Base-by-base conservation (phyloP, 441 rosid genomes). In the Raphanus hybrid region DNA sequence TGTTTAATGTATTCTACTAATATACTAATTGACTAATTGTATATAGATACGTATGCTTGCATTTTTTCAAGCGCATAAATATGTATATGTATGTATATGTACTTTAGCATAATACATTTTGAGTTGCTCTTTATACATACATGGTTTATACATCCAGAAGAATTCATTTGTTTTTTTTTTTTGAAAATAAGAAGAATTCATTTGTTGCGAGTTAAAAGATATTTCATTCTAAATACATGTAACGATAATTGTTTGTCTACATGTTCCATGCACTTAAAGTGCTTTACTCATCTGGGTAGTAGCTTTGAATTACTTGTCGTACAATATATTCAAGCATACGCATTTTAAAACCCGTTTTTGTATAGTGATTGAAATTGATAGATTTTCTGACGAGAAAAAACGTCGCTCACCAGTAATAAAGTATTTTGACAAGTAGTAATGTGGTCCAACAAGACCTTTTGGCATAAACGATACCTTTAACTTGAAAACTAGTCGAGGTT, bases 381-480 rank as follows among this genome's bases (percentile, higher is more conserved):
- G 20, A 74, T 14, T 73, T 48, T 73, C 41, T 64, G 64, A 23
- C 41, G 18, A 65, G 58, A 48, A 39, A 37, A 37, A 37, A 52
- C 27, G 64, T 65, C 57, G 32, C 9, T 15, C 59, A 8, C 66
- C 59, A 55, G 48, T 27, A 66, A 74, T 11, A 57, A 74, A 57
- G 45, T 66, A 12, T 57, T 26, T 54, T 54, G 59, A 11, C 6
- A 35, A 67, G 54, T 32, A 60, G 20, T 60, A 34, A 52, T 11
- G 54, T 73, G 77, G 70, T 37, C 69, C 63, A 35, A 9, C 39
- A 14, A 75, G n/a, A 61, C 59, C 72, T 43, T 43, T 43, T 12
- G 65, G 52, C 23, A 67, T 16, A 48, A 60, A 15, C 57, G n/a
- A 50, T 50, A 14, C 18, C 57, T 50, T 50, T 14, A 50, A 14